Percentiles rank a stretch among this genome's conserved stretches.
These are phyloP conservation scores for Inonotus hispidus DNA, from an alignment of 1,284 basidiomycete genomes.

Conservation along the genomic window DNA sequence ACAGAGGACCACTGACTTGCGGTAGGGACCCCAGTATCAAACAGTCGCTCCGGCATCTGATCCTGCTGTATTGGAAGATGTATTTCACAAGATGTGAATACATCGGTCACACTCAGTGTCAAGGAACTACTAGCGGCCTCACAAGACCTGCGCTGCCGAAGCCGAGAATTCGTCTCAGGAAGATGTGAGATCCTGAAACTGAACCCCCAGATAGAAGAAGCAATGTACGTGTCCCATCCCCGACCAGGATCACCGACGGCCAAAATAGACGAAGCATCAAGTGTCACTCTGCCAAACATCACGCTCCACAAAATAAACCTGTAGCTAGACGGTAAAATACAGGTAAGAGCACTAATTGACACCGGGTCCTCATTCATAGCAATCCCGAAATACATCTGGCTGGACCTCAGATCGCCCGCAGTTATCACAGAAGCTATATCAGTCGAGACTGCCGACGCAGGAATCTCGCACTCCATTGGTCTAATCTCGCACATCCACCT, in stretches of 20 bases:
- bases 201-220: neutral
- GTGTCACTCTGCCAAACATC: no score
- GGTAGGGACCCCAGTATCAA: neutral
- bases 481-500: neutral
- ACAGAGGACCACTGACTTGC: no score
- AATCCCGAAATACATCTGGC: neutral
- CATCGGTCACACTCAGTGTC: neutral
- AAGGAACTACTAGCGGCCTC: neutral
- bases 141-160: neutral
- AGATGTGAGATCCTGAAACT: neutral
- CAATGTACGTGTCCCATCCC: no score
- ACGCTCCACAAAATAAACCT: no score
- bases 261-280: no score
- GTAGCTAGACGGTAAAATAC: no score
- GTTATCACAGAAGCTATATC: neutral
- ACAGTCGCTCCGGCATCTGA: neutral
- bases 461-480: neutral
- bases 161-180: neutral
- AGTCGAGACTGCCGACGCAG: neutral
- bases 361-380: neutral
- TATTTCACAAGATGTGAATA: neutral
- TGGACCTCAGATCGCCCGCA: neutral
- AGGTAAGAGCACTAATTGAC: no score
- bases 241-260: no score
- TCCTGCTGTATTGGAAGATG: neutral